These are phyloP conservation scores for Pontederia paniculata DNA, from an alignment of 176 grass and related monocot genomes.

Conservation along the genomic window DNA sequence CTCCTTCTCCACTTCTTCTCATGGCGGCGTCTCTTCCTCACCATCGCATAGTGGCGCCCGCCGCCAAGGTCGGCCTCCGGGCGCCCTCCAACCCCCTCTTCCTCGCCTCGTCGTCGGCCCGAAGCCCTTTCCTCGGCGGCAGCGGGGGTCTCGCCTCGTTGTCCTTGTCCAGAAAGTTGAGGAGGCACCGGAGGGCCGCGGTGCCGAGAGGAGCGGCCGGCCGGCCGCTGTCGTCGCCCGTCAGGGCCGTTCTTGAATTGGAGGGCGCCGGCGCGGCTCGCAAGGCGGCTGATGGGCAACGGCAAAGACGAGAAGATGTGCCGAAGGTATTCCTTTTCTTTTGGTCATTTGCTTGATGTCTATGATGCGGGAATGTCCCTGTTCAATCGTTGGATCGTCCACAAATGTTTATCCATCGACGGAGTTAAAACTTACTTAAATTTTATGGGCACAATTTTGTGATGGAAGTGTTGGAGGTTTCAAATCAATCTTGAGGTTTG, in stretches of 20 bases:
- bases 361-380: background rate
- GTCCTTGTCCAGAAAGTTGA: background rate
- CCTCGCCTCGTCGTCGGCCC: background rate
- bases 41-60: too few relatives aligned
- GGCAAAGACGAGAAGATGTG: conserved; percentile 4
- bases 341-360: background rate
- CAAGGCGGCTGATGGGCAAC: background rate
- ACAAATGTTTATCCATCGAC: too few relatives aligned
- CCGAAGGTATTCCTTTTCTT: conserved; percentile 21
- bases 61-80: background rate
- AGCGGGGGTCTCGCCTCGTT: background rate
- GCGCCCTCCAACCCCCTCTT: conserved; percentile 5
- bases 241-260: conserved; percentile 10
- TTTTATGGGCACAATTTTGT: too few relatives aligned
- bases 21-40: too few relatives aligned
- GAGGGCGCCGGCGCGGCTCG: conserved; percentile 4
- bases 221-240: background rate
- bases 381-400: background rate
- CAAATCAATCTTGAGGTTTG: too few relatives aligned
- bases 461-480: too few relatives aligned
- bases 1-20: too few relatives aligned
- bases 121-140: background rate
- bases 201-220: background rate
- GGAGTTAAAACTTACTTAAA: too few relatives aligned
- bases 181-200: conserved; percentile 5